Evolutionary conservation across 345 rosid species (phyloP), one percentile per base, ranked within the genome.

Genomic region (Populus ilicifolia): DNA sequence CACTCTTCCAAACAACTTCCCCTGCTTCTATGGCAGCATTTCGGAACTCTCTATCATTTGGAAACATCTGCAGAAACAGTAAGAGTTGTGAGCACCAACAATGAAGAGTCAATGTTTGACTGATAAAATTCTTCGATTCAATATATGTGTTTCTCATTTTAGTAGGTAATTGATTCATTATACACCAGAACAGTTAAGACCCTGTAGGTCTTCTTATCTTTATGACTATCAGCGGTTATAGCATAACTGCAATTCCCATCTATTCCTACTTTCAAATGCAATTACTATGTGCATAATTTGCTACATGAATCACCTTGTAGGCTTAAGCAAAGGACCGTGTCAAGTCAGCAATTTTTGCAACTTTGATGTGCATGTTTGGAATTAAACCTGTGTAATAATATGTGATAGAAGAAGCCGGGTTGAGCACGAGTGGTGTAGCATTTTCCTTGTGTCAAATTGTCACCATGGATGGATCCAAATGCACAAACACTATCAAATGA

Each of bases 21-120:
- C 99, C 98, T 38, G 99, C 99, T 84, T 95, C 99, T 80, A 91
- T 89, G 0, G 99, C 97, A 2, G 89, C 97, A 67, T 88, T 87
- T 0, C 97, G 91, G 72, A 95, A 91, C 35, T 95, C 96, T 63
- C 91, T 85, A 21, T 91, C 98, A 1, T 75, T 79, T 18, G 90
- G 88, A 82, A 89, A 94, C 69, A 87, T 88, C 93, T 89, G 78
- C 12, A 29, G 12, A 23, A 74, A 69, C 69, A 54, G 9, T 6
- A 21, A 3, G 25, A 61, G 25, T 14, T 48, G 30, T 71, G 17
- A 61, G 5, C 35, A 59, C 20, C 20, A 8, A 25, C 13, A 6
- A 10, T 50, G 23, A 5, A 10, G 6, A 14, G 16, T 59, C 16
- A 23, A 23, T 59, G 25, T 4, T 23, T 9, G 29, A 25, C 64